Conservation (phyloP, 139 green algal genomes). For the Protoeuglena noctilucae region DNA sequence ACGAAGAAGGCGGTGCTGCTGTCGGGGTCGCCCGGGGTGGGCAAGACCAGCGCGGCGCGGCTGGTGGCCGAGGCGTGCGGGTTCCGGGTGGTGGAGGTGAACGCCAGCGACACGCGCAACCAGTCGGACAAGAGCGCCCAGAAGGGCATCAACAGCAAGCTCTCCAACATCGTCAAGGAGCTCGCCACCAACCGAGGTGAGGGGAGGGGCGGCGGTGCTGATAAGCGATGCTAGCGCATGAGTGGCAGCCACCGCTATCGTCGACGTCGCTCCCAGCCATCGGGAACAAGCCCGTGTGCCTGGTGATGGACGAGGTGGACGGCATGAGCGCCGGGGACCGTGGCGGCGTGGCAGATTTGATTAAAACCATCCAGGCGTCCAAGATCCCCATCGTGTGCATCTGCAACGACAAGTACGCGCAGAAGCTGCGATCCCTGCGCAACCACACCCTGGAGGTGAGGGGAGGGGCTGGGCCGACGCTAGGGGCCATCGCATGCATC, state of each 20-base stretch:
- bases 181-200: conserved; percentile 80
- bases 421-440: conserved; percentile 70
- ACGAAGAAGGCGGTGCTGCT: conserved; percentile 87
- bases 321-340: conserved; percentile 87
- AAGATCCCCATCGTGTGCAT: conserved; percentile 95
- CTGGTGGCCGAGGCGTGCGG: conserved; percentile 41
- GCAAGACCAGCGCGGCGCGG: conserved; percentile 64
- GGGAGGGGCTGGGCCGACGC: no score
- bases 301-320: conserved; percentile 99
- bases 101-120: conserved; percentile 82
- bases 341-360: conserved; percentile 82
- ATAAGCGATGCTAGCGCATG: no score
- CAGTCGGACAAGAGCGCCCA: conserved; percentile 49
- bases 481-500: no score
- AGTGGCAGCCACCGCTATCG: no score
- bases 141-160: conserved; percentile 65
- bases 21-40: conserved; percentile 74
- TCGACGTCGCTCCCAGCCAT: no score
- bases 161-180: conserved; percentile 81
- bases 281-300: no score
- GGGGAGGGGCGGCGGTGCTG: no score
- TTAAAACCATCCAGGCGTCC: conserved; percentile 65
- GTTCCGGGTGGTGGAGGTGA: conserved; percentile 73
- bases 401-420: conserved; percentile 94
- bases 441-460: conserved; percentile 80